Base-by-base conservation (phyloP, 1,284 basidiomycete species). In the Rhodotorula sp. region DNA sequence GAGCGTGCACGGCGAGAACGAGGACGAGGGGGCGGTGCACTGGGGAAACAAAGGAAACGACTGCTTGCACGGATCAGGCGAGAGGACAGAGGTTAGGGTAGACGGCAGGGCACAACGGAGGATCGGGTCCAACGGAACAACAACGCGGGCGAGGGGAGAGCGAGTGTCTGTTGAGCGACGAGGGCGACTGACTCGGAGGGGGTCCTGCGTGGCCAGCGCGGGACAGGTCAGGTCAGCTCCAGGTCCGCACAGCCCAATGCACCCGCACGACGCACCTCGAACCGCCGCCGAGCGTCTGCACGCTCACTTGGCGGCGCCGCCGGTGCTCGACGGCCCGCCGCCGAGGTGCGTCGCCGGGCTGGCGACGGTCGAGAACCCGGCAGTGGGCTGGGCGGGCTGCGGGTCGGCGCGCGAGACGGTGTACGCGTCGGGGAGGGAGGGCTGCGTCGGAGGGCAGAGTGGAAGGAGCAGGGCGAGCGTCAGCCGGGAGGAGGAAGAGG, bases 401-500 rank as follows among this genome's bases (percentile, higher is more conserved):
- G 19, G n/a, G 0, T 12, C n/a, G 29, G 27, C 39, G 29, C 22
- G 46, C 25, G 66, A 57, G 15, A n/a, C 36, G 44, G 37, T 34
- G 64, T 61, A 69, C 22, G 58, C 10, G 57, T 69, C 68, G 27
- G 68, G 68, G 29, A 51, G 39, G 19, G 29, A 9, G 41, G 68
- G 68, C 68, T 69, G 63, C 34, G 12, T 15, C 17, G 9, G 25
- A n/a, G 25, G n/a, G n/a, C n/a, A 48, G 46, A 39, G 39, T 39
- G 9, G 44, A 29, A 12, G 50, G 50, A 13, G 15, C 13, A n/a
- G 15, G 29, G 50, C 27, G 25, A n/a, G 50, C 4, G 50, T 51
- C 50, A 51, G 50, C 50, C 1, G 15, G 9, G 44, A 3, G 44
- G 3, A 4, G 15, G 44, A 17, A 44, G 13, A 3, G 19, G n/a